A percentile compares a stretch with the other conserved stretches of the same genome.
Evolutionary conservation across 805 yeast species (phyloP).

Genomic region (Candida nitratophila): DNA sequence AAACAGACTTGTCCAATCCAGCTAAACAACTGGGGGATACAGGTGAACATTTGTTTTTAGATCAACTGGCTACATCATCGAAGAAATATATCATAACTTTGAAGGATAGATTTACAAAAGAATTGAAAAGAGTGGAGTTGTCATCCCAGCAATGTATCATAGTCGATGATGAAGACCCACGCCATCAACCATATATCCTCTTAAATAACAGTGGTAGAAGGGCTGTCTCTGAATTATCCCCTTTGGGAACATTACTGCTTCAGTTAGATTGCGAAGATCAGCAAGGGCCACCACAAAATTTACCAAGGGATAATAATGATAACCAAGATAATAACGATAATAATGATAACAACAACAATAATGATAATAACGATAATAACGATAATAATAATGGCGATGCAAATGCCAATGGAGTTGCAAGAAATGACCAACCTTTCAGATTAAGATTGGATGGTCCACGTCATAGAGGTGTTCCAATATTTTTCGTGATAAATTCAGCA

Average conservation of each 20-base stretch:
- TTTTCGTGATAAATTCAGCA: neutral
- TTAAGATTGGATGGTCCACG: no score
- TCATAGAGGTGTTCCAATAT: neutral
- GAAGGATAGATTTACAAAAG: slow-evolving; percentile 7
- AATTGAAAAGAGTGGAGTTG: slow-evolving; percentile 14
- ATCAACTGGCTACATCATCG: slow-evolving; percentile 23
- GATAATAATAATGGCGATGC: neutral
- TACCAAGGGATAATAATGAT: neutral
- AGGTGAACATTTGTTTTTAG: slow-evolving; percentile 14
- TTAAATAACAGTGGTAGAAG: slow-evolving; percentile 30
- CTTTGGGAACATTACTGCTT: slow-evolving; percentile 6
- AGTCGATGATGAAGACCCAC: slow-evolving; percentile 25
- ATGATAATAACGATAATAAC: neutral
- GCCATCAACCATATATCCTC: slow-evolving; percentile 29
- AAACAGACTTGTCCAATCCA: neutral
- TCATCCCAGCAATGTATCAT: slow-evolving; percentile 36
- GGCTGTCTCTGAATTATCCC: slow-evolving; percentile 15
- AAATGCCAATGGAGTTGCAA: neutral
- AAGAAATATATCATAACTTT: slow-evolving; percentile 19
- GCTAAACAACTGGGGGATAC: neutral
- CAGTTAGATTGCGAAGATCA: neutral
- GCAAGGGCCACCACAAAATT: no score
- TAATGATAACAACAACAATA: no score
- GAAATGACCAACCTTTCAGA: no score
- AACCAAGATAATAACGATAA: no score